phyloP scores from a whole-genome alignment of 2,329 filamentous ascomycete genomes.

The Lasiodiplodia citricola region DNA sequence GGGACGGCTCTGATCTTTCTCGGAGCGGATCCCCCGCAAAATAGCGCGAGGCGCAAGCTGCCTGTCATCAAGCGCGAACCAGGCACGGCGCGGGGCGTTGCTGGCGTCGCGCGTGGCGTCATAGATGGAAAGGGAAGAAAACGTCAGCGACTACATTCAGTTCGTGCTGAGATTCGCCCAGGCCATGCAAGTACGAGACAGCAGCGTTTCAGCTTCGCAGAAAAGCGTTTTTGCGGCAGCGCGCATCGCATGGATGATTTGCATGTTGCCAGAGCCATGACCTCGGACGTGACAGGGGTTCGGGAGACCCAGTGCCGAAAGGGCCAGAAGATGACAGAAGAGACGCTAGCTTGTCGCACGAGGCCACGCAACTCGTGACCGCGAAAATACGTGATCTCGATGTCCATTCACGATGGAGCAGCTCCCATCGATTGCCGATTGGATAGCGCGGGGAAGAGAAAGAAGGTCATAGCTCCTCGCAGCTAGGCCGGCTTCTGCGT shows the following conservation, averaged over 20 bases:
- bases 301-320: neutral
- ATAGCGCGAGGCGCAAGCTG: neutral
- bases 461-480: slow-evolving; percentile 11
- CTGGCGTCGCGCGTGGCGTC: neutral
- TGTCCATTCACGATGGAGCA: neutral
- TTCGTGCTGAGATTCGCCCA: neutral
- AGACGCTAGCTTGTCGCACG: neutral
- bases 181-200: neutral
- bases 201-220: neutral
- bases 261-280: neutral
- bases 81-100: neutral
- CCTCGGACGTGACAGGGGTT: too few relatives aligned
- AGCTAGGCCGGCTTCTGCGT: too few relatives aligned
- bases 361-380: neutral
- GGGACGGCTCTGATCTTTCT: neutral
- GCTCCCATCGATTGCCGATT: slow-evolving; percentile 1
- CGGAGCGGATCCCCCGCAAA: neutral
- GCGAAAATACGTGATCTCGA: slow-evolving; percentile 8
- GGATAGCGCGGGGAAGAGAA: neutral
- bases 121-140: neutral
- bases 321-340: neutral
- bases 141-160: neutral
- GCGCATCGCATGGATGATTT: neutral
- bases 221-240: neutral
- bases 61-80: neutral